These are phyloP conservation scores for Physaria fendleri DNA, from an alignment of 345 rosid genomes.

Conservation along the genomic window DNA sequence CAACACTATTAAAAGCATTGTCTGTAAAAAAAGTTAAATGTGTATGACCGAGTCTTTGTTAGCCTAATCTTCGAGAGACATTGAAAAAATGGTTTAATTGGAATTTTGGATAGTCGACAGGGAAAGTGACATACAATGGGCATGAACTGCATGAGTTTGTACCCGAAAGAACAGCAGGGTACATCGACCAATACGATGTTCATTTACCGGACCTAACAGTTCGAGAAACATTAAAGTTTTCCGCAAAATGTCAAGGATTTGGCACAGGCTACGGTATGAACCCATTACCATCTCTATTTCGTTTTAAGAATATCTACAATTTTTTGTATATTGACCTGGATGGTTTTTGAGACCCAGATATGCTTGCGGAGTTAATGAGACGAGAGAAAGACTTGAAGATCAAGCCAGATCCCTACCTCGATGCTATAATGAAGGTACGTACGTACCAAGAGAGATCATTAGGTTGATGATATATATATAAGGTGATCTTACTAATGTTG, in stretches of 20 bases:
- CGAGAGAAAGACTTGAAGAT: conserved; percentile 69
- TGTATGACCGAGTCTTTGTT: no score
- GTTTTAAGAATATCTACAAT: not conserved
- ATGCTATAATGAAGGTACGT: conserved; percentile 76
- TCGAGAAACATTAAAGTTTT: conserved; percentile 69
- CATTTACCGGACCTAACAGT: conserved; percentile 62
- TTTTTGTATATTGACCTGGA: not conserved
- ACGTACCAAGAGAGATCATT: not conserved
- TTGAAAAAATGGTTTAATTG: not conserved
- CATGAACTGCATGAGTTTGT: conserved; percentile 51
- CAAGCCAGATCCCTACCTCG: conserved; percentile 73
- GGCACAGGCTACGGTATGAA: conserved; percentile 55
- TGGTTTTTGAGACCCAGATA: conserved; percentile 36
- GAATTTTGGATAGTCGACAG: conserved; percentile 42
- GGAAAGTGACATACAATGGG: conserved; percentile 57
- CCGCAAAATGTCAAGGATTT: conserved; percentile 71
- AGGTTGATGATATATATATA: not conserved
- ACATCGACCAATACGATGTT: conserved; percentile 61
- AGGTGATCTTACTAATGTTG: not conserved
- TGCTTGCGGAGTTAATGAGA: conserved; percentile 67
- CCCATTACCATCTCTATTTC: not conserved
- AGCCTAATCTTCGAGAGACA: not conserved
- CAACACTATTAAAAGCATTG: no score
- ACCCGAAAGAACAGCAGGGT: conserved; percentile 60
- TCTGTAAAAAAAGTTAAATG: no score